These are phyloP conservation scores for Asterochloris erici DNA, from an alignment of 139 green algal genomes.

Conservation along the genomic window DNA sequence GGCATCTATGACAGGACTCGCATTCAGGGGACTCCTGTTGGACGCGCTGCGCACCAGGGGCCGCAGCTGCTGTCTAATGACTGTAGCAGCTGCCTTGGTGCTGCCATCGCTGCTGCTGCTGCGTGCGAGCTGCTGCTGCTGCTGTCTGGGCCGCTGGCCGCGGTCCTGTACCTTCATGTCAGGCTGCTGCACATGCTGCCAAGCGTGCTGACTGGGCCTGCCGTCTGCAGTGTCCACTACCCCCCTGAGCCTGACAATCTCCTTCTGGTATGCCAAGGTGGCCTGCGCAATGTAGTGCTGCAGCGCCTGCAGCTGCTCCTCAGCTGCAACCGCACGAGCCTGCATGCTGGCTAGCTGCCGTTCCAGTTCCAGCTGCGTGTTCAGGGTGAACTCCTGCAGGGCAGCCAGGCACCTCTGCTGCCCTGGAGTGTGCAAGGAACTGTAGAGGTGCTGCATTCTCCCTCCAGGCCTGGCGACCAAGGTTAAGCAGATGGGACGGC, in stretches of 20 bases:
- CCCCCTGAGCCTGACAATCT: slow-evolving; percentile 57
- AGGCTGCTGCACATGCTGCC: too few relatives aligned
- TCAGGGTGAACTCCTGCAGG: slow-evolving; percentile 19
- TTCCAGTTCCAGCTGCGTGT: slow-evolving; percentile 38
- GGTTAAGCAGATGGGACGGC: neutral
- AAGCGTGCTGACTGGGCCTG: neutral
- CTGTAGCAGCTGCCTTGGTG: too few relatives aligned
- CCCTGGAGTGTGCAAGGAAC: neutral
- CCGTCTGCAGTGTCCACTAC: neutral
- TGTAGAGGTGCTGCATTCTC: neutral
- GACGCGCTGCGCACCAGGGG: too few relatives aligned
- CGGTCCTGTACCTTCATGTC: neutral
- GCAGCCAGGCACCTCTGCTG: neutral
- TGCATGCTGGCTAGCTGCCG: slow-evolving; percentile 29
- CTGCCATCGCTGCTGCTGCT: too few relatives aligned
- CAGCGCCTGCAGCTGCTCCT: slow-evolving; percentile 61
- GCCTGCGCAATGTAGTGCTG: slow-evolving; percentile 54
- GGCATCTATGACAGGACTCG: too few relatives aligned
- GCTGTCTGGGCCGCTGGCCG: neutral
- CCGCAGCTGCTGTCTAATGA: too few relatives aligned
- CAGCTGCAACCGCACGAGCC: slow-evolving; percentile 42
- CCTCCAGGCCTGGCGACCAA: neutral
- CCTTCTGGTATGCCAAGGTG: slow-evolving; percentile 53
- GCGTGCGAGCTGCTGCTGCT: neutral
- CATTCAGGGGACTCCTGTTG: too few relatives aligned